Evolutionary conservation across 306 rosid species (phyloP).

Genomic region (Castanospermum australe): DNA sequence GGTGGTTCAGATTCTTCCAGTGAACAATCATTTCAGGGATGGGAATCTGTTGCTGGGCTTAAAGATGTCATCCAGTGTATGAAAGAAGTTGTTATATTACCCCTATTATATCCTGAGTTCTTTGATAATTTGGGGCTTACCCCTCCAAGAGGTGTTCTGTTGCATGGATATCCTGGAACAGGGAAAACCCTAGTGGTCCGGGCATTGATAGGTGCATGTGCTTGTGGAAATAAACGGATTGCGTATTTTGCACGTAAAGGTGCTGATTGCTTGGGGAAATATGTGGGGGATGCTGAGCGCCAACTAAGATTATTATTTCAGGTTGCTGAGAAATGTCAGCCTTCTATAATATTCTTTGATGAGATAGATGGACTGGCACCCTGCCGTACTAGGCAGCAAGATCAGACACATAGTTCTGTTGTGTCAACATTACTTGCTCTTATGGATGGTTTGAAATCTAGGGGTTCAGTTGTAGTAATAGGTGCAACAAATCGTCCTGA

Average conservation of each 20-base stretch:
- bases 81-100: slow-evolving; percentile 97
- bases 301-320: slow-evolving; percentile 93
- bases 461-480: slow-evolving; percentile 96
- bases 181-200: slow-evolving; percentile 96
- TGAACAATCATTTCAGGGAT: slow-evolving; percentile 75
- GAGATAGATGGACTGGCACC: slow-evolving; percentile 99
- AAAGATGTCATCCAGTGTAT: slow-evolving; percentile 89
- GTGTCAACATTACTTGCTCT: slow-evolving; percentile 98
- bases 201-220: slow-evolving; percentile 95
- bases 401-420: slow-evolving; percentile 97
- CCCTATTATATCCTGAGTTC: slow-evolving; percentile 89
- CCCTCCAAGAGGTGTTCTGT: slow-evolving; percentile 97
- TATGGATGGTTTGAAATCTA: slow-evolving; percentile 91
- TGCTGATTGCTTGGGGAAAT: slow-evolving; percentile 98
- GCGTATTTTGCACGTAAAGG: slow-evolving; percentile 99
- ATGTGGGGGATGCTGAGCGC: slow-evolving; percentile 99
- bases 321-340: slow-evolving; percentile 98
- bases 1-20: slow-evolving; percentile 76
- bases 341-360: slow-evolving; percentile 96
- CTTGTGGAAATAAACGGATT: slow-evolving; percentile 84
- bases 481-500: slow-evolving; percentile 99
- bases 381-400: slow-evolving; percentile 84
- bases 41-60: slow-evolving; percentile 99
- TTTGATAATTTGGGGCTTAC: slow-evolving; percentile 80
- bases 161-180: slow-evolving; percentile 99